phyloP scores from a whole-genome alignment of 1,284 basidiomycete species.

The Wolfiporia cocos region DNA sequence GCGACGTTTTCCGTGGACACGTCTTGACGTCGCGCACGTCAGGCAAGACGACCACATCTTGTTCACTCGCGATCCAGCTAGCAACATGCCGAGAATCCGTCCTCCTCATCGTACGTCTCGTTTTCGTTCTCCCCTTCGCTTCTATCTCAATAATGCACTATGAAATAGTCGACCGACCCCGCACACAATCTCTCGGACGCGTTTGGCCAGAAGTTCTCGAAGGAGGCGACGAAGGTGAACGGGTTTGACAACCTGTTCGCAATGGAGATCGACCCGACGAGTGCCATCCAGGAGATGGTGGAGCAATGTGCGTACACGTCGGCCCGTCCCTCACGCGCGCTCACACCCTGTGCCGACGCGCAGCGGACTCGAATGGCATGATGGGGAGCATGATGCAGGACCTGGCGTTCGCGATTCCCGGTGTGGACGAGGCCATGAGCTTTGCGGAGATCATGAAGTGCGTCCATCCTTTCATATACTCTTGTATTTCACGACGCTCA shows the following conservation, averaged over 20 bases:
- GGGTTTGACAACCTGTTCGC: slow-evolving; percentile 96
- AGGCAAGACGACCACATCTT: slow-evolving; percentile 96
- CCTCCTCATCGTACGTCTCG: slow-evolving; percentile 75
- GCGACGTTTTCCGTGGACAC: neutral
- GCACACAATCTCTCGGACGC: slow-evolving; percentile 99
- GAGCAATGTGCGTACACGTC: slow-evolving; percentile 73
- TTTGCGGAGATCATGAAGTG: slow-evolving; percentile 99
- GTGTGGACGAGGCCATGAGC: slow-evolving; percentile 99
- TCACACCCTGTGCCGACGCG: neutral
- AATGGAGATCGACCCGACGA: slow-evolving; percentile 99
- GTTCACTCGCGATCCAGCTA: slow-evolving; percentile 92
- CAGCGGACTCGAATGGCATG: slow-evolving; percentile 88
- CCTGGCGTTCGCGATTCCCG: slow-evolving; percentile 97
- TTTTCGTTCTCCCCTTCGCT: no score
- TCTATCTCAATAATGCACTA: no score
- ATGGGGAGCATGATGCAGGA: slow-evolving; percentile 99
- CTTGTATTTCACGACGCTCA: neutral
- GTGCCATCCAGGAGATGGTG: slow-evolving; percentile 98
- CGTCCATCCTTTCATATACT: slow-evolving; percentile 19
- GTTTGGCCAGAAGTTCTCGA: slow-evolving; percentile 98
- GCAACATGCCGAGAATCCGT: slow-evolving; percentile 86
- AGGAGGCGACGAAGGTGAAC: slow-evolving; percentile 99
- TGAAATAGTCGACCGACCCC: slow-evolving; percentile 94
- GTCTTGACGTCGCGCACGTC: slow-evolving; percentile 5
- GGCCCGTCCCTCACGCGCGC: slow-evolving; percentile 2